A percentile compares a stretch with the other conserved stretches of the same genome.
These are phyloP conservation scores for Ustilago crameri DNA, from an alignment of 1,284 basidiomycete genomes.

Conservation along the genomic window DNA sequence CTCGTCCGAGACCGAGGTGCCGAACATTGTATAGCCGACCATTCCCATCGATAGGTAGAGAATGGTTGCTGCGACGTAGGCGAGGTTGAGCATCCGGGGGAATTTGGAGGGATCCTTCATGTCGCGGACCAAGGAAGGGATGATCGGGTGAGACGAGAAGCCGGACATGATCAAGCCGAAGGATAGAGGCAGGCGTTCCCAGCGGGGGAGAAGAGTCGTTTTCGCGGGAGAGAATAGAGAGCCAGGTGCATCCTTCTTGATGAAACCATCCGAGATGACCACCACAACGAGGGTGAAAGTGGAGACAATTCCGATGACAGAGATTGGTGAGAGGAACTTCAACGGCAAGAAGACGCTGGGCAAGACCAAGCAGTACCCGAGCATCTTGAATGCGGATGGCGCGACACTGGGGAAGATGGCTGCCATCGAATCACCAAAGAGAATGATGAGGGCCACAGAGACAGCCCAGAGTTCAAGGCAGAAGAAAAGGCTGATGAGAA, in stretches of 20 bases:
- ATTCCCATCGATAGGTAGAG: slow-evolving; percentile 84
- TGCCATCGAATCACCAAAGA: slow-evolving; percentile 61
- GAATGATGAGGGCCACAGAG: slow-evolving; percentile 61
- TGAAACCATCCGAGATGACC: slow-evolving; percentile 84
- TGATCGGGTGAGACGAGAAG: slow-evolving; percentile 92
- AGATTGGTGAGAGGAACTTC: slow-evolving; percentile 59
- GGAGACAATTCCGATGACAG: slow-evolving; percentile 69
- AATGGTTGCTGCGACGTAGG: slow-evolving; percentile 83
- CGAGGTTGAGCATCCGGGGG: slow-evolving; percentile 82
- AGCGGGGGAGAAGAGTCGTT: slow-evolving; percentile 76
- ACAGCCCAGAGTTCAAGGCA: slow-evolving; percentile 66
- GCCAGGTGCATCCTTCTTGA: slow-evolving; percentile 82
- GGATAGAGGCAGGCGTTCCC: slow-evolving; percentile 72
- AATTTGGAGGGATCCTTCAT: slow-evolving; percentile 87
- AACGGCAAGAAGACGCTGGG: slow-evolving; percentile 64
- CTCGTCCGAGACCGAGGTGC: slow-evolving; percentile 73
- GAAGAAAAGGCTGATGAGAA: slow-evolving; percentile 63
- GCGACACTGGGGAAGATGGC: slow-evolving; percentile 49
- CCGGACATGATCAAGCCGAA: slow-evolving; percentile 97
- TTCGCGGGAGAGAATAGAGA: slow-evolving; percentile 80
- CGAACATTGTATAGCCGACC: slow-evolving; percentile 84
- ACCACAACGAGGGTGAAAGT: slow-evolving; percentile 77
- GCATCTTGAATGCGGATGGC: slow-evolving; percentile 53
- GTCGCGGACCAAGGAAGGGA: slow-evolving; percentile 88
- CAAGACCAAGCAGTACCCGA: slow-evolving; percentile 55